Base-by-base conservation (phyloP, 1,284 basidiomycete genomes). In the Cutaneotrichosporon sp. region DNA sequence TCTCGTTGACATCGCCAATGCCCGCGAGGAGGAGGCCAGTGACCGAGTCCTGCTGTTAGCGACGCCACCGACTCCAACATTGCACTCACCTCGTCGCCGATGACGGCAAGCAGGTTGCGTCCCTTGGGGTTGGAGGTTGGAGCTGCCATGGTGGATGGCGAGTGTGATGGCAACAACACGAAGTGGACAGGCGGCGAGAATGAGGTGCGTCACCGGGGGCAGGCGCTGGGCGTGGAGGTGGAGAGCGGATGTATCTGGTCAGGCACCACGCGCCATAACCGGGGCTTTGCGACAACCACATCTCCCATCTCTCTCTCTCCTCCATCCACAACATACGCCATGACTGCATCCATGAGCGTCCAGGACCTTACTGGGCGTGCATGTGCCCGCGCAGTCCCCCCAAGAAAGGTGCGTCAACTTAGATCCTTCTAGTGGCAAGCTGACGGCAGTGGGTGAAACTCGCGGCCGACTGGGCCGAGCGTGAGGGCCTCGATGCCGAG, bases 1-100 rank as follows among this genome's bases (percentile, higher is more conserved):
- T 85, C 64, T 90, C 86, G 70, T 89, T 88, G 67, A 97, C 84
- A 78, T 97, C 89, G 1, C 94, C 94, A 58, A 97, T 87, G 45
- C 94, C 94, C 14, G 94, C 94, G 53, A 97, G 84, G 50, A 97
- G 84, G 20, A 97, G 84, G 45, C 94, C 94, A 0, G 94, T 97
- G 66, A 97, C 91, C 2, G 94, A 92, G 81, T 97, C 95, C 94
- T 97, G 72, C 20, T 13, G 29, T 53, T 16, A 47, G 50, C 8
- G 31, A 14, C 9, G 25, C 2, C 4, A 3, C 18, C 6, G 16
- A 22, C 25, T n/a, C n/a, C n/a, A n/a, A n/a, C n/a, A n/a, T n/a
- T 4, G n/a, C 1, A 58, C 82, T 56, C 70, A 93, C 93, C 83
- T 97, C 94, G 79, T 97, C 94, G 45, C 94, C 95, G 65, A 97